Conservation (phyloP, 176 grass and related monocot species). For the Dactylis glomerata region DNA sequence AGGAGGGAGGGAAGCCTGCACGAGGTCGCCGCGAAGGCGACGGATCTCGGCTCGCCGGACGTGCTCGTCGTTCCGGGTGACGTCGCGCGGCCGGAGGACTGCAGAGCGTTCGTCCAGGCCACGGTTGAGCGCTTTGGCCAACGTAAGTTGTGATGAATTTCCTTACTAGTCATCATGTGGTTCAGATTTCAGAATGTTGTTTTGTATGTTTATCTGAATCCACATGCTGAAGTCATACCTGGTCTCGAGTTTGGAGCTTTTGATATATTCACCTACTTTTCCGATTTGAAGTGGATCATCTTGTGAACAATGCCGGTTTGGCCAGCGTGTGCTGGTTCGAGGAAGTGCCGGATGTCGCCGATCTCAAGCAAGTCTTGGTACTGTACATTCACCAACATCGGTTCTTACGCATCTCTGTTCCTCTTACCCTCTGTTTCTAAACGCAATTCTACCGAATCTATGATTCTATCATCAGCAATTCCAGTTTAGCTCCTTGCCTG, state of each 20-base stretch:
- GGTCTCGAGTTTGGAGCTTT: background rate
- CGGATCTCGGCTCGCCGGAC: slow-evolving; percentile 35
- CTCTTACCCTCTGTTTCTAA: background rate
- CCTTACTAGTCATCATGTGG: background rate
- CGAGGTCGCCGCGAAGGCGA: slow-evolving; percentile 27
- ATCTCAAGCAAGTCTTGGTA: slow-evolving; percentile 59
- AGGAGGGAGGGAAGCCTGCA: slow-evolving; percentile 44
- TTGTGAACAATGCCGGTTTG: slow-evolving; percentile 65
- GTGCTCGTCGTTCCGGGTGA: slow-evolving; percentile 44
- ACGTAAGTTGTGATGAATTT: slow-evolving; percentile 9
- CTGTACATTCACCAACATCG: background rate
- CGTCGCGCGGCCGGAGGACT: slow-evolving; percentile 45
- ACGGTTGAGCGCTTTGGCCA: slow-evolving; percentile 49
- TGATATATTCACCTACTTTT: background rate
- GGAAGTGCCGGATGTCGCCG: slow-evolving; percentile 41
- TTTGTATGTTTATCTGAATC: background rate
- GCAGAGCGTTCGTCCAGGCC: slow-evolving; percentile 38
- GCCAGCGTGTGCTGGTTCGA: slow-evolving; percentile 49
- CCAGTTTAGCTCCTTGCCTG: background rate
- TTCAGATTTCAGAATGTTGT: background rate
- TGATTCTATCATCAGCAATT: background rate
- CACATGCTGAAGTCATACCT: background rate
- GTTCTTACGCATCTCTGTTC: background rate
- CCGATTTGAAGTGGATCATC: slow-evolving; percentile 54
- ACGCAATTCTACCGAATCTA: background rate